Base-by-base conservation (phyloP, 768 basidiomycete genomes). In the Rhizopogon vinicolor region DNA sequence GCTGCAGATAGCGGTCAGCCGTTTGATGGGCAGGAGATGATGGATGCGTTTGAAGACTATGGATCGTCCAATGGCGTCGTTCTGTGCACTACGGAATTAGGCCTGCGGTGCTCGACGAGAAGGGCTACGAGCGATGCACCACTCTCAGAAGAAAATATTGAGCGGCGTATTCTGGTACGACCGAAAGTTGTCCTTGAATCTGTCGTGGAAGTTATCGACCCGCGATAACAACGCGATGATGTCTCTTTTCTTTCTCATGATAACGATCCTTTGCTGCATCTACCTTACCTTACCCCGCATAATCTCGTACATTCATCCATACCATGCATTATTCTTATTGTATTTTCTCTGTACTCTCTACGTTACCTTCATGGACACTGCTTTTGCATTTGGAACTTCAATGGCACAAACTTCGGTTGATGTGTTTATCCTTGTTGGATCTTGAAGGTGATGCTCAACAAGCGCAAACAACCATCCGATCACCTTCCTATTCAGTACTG, bases 101-200 rank as follows among this genome's bases (percentile, higher is more conserved):
- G 89, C 2, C 65, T 91, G 58, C 74, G 79, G 49, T 89, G 89
- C 57, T 78, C 80, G 42, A 87, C 84, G 41, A 74, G 78, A 51
- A 78, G 75, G 43, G 41, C 59, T 16, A 63, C 18, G 13, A 33
- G 51, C 28, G 66, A 72, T 22, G 55, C 33, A 35, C 55, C 62
- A 22, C 67, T 66, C 12, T 76, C 69, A 7, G 79, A 75, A 31
- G 78, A 75, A 35, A 66, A 61, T 25, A 67, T 83, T 42, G 88
- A 89, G 51, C 76, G 78, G 58, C 78, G 84, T 62, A 67, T 84
- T 52, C 68, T 91, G 49, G 71, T 90, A 55, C 76, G 76, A 64
- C 87, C 89, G n/a, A 90, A 87, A 66, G 87, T 90, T 3, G 82
- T 91, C 41, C 69, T 90, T 54, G 87, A 90, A 63, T 84, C 83